Base-by-base conservation (phyloP, 257 asterid genomes). In the Gynochthodes officinalis region DNA sequence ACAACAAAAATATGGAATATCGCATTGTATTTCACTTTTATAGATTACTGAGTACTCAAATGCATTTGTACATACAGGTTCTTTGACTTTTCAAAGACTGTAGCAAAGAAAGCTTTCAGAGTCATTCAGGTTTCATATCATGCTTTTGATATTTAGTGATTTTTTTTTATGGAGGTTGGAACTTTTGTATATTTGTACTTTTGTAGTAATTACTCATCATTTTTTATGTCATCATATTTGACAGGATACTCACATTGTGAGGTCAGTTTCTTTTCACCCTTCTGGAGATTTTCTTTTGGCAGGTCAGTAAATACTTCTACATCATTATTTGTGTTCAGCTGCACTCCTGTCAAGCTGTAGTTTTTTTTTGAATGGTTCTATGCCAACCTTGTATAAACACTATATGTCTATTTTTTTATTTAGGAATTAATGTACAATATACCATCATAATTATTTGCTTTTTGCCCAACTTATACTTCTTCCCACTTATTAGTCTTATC, bases 11-110 rank as follows among this genome's bases (percentile, higher is more conserved):
- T n/a, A n/a, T n/a, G n/a, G n/a, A n/a, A n/a, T n/a, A n/a, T 62
- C 71, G 72, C 60, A 75, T 60, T 49, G 53, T 53, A 14, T 71
- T 9, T 59, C 21, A 7, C n/a, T 49, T 49, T 37, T 28, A 10
- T 23, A 11, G 19, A 40, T 30, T 46, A 48, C 18, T 4, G 28
- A n/a, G 27, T 21, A 70, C 55, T 61, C 37, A 28, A 63, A 50
- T 74, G 66, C 55, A 53, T 75, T 69, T 43, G 15, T 53, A 44
- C 64, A 76, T 77, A 77, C 87, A 91, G 96, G 86, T 91, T 91
- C 86, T 91, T 89, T 84, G 97, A 91, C 77, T 89, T 89, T 83
- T 91, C 97, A 48, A 89, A 84, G 85, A 43, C 89, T 13, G 85
- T 81, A 59, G 93, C 95, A 53, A 91, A 88, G 84, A 89, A 87